Evolutionary conservation across 2,329 filamentous ascomycete species (phyloP), one percentile per base, ranked within the genome.

Genomic region (Sporothrix protearum): DNA sequence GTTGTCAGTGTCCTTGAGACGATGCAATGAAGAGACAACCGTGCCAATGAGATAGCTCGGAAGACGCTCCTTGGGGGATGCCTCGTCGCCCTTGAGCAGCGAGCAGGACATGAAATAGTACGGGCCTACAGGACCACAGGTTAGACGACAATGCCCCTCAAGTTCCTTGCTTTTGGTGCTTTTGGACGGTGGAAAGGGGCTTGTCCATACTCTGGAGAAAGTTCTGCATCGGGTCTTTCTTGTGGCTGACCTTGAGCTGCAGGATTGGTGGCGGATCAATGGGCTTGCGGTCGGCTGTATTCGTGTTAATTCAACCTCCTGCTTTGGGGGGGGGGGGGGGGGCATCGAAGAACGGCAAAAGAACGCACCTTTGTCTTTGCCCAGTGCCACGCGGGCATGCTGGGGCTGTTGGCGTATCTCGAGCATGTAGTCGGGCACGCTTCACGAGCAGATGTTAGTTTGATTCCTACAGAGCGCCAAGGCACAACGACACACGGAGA

Each of bases 191-290:
- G 10, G 36, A 64, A 10, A 16, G 42, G 19, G 33, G 59, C 57
- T 14, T 9, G 14, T 45, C 82, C 88, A 78, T 85, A 91, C 88
- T 91, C 83, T 80, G 87, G 63, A 86, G 79, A 71, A 82, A 85
- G 73, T 83, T 81, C 64, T 84, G 82, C 70, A 81, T 78, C 1
- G 83, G 83, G 72, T 88, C 85, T 68, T 80, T 80, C 66, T 81
- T 80, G 45, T 79, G 77, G 71, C 81, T 81, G 71, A 86, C 82
- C 70, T 87, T 80, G 63, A 97, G 85, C 81, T 95, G 89, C 61
- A 97, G 84, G 76, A 97, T 92, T 55, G 93, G 93, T 14, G 93
- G 93, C 68, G 94, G 93, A 79, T 97, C 93, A 77, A 97, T 88
- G 8, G 93, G 92, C 80, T 96, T 96, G 75, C 93, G 90, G 77